Base-by-base conservation (phyloP, 23 red algal genomes). In the Porphyridium purpureum region DNA sequence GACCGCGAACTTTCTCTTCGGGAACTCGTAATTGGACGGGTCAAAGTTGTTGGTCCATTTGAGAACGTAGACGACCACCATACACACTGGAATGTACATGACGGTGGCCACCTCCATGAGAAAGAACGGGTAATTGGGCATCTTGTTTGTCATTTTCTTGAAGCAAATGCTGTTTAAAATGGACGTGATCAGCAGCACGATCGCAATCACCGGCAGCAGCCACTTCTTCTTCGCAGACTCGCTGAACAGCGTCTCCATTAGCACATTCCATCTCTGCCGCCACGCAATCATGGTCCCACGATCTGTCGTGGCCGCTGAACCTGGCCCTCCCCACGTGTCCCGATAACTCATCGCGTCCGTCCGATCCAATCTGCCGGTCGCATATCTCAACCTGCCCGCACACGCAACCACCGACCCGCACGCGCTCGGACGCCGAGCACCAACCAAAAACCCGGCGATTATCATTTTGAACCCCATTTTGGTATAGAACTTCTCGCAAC, bases 51-150 rank as follows among this genome's bases (percentile, higher is more conserved):
- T 44, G 11, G 38, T 44, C 17, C 38, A 17, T 44, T 17, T 44
- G 11, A 44, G 11, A 44, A 44, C 17, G 11, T 44, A 11, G 38
- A 44, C 25, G 20, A 60, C 56, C 8, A 60, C 5, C 8, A 20
- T 27, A 20, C 24, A 38, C 9, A 50, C 42, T 44, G 56, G 56
- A 19, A 60, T 34, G 15, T 60, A 60, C 8, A 60, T 50, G 20
- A 24, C 26, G 5, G 6, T 60, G 19, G 56, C 24, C 6, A 50
- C 56, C 15, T 60, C 21, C 5, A 35, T 34, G 24, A 60, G 42
- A 17, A 60, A 60, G 32, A 34, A 60, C 19, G 56, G 56, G 33
- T 60, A 60, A 50, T 60, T 60, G 24, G 56, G 56, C 56, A 60
- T 60, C 9, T 21, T 17, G 33, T 60, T 60, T n/a, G 56, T 60